phyloP scores from a whole-genome alignment of 352 stramenopile species.

The Phytophthora pistaciae region DNA sequence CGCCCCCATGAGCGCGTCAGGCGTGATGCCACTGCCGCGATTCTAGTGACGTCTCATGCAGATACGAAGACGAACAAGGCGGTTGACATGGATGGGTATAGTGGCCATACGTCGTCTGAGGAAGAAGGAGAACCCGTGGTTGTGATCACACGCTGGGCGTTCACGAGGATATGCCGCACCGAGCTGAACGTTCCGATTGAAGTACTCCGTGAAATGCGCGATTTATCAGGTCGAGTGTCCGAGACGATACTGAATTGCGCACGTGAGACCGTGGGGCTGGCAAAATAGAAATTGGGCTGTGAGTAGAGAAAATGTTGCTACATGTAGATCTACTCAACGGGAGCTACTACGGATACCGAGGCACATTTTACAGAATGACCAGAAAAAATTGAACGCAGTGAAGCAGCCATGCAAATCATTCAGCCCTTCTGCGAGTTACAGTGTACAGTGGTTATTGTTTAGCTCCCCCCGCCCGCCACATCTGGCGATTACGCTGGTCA shows the following conservation, averaged over 20 bases:
- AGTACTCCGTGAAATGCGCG: slow-evolving; percentile 36
- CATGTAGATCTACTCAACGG: too few species aligned
- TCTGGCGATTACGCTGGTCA: neutral
- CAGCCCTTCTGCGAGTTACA: too few species aligned
- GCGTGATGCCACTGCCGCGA: slow-evolving; percentile 43
- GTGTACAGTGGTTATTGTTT: too few species aligned
- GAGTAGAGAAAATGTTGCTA: neutral
- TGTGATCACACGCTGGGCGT: slow-evolving; percentile 38
- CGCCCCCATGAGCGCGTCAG: slow-evolving; percentile 35
- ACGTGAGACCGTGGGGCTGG: slow-evolving; percentile 18
- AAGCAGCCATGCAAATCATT: too few species aligned
- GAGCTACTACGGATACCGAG: too few species aligned
- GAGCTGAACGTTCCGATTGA: slow-evolving; percentile 34
- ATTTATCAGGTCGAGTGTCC: slow-evolving; percentile 26
- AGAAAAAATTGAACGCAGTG: too few species aligned
- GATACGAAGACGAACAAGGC: slow-evolving; percentile 10
- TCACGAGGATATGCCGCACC: slow-evolving; percentile 43
- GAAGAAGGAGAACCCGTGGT: slow-evolving; percentile 41
- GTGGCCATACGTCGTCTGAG: slow-evolving; percentile 26
- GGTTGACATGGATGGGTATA: slow-evolving; percentile 4
- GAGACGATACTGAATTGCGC: slow-evolving; percentile 36
- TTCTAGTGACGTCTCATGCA: slow-evolving; percentile 32
- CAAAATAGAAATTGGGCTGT: slow-evolving; percentile 3
- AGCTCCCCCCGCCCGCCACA: neutral
- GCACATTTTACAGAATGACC: too few species aligned